Percentiles rank a stretch among this genome's conserved stretches.
These are phyloP conservation scores for Licmophora abbreviata DNA, from an alignment of 108 stramenopile species.

Conservation along the genomic window DNA sequence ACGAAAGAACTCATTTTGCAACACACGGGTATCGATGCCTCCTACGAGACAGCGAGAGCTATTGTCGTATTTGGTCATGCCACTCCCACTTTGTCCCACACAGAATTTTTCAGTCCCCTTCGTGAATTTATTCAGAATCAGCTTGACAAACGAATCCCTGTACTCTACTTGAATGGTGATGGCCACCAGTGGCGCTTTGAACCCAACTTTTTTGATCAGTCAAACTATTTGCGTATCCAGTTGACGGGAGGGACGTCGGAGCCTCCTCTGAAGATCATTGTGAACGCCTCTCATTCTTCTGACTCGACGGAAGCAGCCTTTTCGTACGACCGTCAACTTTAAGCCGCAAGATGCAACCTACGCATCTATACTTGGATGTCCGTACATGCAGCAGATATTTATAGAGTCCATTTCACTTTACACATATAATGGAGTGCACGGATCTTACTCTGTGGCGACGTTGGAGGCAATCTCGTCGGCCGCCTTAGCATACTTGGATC, in stretches of 20 bases:
- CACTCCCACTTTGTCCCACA: slow-evolving; percentile 11
- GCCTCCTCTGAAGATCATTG: slow-evolving; percentile 18
- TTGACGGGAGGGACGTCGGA: slow-evolving; percentile 25
- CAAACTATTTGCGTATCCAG: slow-evolving; percentile 15
- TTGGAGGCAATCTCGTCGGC: slow-evolving; percentile 47
- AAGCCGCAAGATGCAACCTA: background rate
- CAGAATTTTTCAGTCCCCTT: slow-evolving; percentile 17
- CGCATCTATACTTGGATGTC: background rate
- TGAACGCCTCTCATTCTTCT: background rate
- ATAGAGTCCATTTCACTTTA: background rate
- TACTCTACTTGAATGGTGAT: slow-evolving; percentile 30
- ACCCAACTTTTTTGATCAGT: slow-evolving; percentile 9
- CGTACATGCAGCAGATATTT: background rate
- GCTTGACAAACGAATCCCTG: slow-evolving; percentile 10
- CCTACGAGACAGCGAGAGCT: background rate
- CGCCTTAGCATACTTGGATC: slow-evolving; percentile 71
- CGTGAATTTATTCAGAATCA: slow-evolving; percentile 8
- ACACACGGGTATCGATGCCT: slow-evolving; percentile 4
- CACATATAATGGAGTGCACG: too few species aligned
- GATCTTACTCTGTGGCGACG: slow-evolving; percentile 22
- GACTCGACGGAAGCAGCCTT: background rate
- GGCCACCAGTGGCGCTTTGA: slow-evolving; percentile 18
- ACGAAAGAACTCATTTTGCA: slow-evolving; percentile 8
- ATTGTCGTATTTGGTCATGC: slow-evolving; percentile 30
- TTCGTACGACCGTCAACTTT: slow-evolving; percentile 3